These are phyloP conservation scores for Trametes polyzona DNA, from an alignment of 1,284 basidiomycete genomes.

Conservation along the genomic window DNA sequence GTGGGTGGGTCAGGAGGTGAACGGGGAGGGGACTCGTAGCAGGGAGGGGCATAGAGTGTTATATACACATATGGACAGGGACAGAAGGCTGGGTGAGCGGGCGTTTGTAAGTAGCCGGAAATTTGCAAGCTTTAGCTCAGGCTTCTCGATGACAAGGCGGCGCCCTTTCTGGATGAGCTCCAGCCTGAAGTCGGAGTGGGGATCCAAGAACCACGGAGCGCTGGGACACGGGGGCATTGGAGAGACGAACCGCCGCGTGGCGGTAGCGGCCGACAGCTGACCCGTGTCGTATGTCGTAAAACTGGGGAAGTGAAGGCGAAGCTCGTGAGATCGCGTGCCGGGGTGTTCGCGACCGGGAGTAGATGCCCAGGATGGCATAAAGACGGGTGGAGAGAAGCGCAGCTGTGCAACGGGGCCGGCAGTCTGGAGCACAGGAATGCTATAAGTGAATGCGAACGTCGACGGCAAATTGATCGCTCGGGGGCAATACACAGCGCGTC, in stretches of 20 bases:
- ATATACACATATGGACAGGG: not conserved
- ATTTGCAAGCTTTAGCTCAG: constrained; percentile 5
- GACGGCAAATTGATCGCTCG: not conserved
- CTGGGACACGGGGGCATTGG: not conserved
- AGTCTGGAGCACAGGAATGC: not conserved
- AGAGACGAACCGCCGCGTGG: not conserved
- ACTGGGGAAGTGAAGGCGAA: not conserved
- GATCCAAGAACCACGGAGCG: not conserved
- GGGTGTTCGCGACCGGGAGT: not conserved
- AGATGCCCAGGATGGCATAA: not conserved
- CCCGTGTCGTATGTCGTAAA: constrained; percentile 1
- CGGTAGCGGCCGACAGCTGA: not conserved
- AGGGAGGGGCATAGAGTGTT: not conserved
- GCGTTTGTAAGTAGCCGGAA: not conserved
- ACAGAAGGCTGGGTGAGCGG: not conserved
- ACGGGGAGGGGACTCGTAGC: not conserved
- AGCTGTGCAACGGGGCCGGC: not conserved
- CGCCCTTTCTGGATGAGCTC: not conserved
- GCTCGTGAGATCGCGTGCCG: not conserved
- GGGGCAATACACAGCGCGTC: not conserved
- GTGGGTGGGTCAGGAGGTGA: not conserved
- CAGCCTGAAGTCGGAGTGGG: not conserved
- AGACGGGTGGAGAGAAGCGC: not conserved
- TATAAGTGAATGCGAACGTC: not conserved
- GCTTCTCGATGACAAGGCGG: not conserved